These are phyloP conservation scores for Solanum clarkiae DNA, from an alignment of 257 asterid species.

Conservation along the genomic window DNA sequence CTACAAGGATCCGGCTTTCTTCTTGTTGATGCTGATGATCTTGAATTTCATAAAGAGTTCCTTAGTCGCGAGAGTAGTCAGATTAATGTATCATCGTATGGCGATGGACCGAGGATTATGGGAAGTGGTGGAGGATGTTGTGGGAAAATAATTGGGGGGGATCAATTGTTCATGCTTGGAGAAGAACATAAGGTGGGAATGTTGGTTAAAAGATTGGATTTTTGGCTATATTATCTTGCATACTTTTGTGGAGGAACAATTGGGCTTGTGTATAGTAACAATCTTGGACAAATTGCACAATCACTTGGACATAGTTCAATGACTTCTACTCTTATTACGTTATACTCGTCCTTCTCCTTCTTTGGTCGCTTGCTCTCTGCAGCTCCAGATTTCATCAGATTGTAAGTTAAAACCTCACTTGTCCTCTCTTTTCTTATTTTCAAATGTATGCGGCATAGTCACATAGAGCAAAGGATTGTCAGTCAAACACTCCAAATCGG, in stretches of 20 bases:
- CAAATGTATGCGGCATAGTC: not conserved
- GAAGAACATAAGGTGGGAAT: slow-evolving; percentile 50
- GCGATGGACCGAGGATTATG: slow-evolving; percentile 2
- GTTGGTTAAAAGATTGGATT: slow-evolving; percentile 57
- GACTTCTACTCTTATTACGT: slow-evolving; percentile 51
- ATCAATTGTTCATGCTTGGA: slow-evolving; percentile 53
- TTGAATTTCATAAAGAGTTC: slow-evolving; percentile 51
- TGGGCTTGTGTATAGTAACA: slow-evolving; percentile 83
- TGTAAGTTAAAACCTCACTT: slow-evolving; percentile 32
- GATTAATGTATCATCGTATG: slow-evolving; percentile 10
- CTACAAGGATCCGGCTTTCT: slow-evolving; percentile 43
- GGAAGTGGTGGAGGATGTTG: slow-evolving; percentile 24
- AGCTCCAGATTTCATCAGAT: slow-evolving; percentile 57
- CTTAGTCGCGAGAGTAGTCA: slow-evolving; percentile 23
- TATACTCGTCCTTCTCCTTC: slow-evolving; percentile 82
- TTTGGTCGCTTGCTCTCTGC: slow-evolving; percentile 93
- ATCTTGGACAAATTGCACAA: slow-evolving; percentile 81
- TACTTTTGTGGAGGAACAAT: slow-evolving; percentile 88
- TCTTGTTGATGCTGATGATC: slow-evolving; percentile 49
- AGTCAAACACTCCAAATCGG: no score
- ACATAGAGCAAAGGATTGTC: not conserved
- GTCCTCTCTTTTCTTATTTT: not conserved
- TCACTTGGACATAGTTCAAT: slow-evolving; percentile 58
- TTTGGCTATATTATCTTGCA: slow-evolving; percentile 65
- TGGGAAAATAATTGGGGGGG: slow-evolving; percentile 25